Evolutionary conservation across 768 basidiomycete genomes (phyloP).

Genomic region (Chiua virens): DNA sequence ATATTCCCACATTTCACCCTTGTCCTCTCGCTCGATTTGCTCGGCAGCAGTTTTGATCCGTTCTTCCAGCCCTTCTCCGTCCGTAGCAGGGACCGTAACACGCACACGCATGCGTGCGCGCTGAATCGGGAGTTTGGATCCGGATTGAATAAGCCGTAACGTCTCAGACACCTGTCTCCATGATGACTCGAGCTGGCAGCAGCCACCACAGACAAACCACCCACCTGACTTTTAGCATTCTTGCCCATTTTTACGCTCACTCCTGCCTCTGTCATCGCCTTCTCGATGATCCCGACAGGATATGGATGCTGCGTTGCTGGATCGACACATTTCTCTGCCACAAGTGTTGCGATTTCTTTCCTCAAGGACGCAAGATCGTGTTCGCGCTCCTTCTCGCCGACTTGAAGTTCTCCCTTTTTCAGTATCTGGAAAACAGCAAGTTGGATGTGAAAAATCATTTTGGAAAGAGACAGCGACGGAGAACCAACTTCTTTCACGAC

Average conservation of each 20-base stretch:
- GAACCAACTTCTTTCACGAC: constrained; percentile 76
- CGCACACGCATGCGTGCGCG: constrained; percentile 91
- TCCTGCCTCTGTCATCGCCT: constrained; percentile 94
- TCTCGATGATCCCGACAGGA: constrained; percentile 94
- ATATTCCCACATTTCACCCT: constrained; percentile 79
- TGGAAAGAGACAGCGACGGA: neutral
- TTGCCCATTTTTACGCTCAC: constrained; percentile 89
- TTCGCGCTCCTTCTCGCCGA: constrained; percentile 94
- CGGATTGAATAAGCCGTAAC: constrained; percentile 77
- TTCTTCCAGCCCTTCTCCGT: constrained; percentile 68
- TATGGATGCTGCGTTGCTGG: constrained; percentile 87
- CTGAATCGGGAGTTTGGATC: constrained; percentile 88
- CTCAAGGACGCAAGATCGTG: constrained; percentile 83
- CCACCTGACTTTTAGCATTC: constrained; percentile 90
- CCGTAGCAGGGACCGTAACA: constrained; percentile 65
- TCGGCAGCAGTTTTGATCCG: constrained; percentile 74
- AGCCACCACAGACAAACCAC: constrained; percentile 8
- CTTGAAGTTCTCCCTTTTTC: constrained; percentile 94
- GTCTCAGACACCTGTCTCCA: constrained; percentile 78
- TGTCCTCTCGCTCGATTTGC: constrained; percentile 82
- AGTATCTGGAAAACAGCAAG: constrained; percentile 67
- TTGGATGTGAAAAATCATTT: neutral
- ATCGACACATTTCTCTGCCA: constrained; percentile 95
- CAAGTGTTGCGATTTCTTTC: constrained; percentile 88
- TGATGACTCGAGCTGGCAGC: neutral